Evolutionary conservation across 2,329 filamentous ascomycete genomes (phyloP).

Genomic region (Geosmithia flava): DNA sequence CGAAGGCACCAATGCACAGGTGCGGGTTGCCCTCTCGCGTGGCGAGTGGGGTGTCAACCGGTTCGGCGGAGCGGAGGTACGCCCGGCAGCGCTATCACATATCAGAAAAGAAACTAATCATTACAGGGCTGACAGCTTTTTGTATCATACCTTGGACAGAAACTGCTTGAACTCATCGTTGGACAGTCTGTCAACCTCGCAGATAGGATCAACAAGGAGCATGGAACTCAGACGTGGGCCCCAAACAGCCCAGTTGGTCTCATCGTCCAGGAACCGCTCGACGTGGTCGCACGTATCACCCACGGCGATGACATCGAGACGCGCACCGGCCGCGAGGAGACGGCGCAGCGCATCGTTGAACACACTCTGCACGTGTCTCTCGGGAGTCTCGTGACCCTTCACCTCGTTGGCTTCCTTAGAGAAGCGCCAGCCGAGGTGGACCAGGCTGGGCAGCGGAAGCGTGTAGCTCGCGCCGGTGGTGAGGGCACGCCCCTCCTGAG

Average conservation of each 20-base stretch:
- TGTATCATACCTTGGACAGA: slow-evolving; percentile 31
- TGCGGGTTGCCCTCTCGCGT: slow-evolving; percentile 35
- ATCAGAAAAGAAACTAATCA: not conserved
- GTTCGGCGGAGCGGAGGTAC: slow-evolving; percentile 42
- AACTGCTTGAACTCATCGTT: slow-evolving; percentile 34
- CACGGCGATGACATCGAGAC: slow-evolving; percentile 59
- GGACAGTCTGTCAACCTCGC: slow-evolving; percentile 22
- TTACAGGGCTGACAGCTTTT: not conserved
- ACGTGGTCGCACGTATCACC: slow-evolving; percentile 51
- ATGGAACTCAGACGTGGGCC: slow-evolving; percentile 31
- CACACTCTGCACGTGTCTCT: slow-evolving; percentile 53
- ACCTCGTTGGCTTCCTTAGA: slow-evolving; percentile 47
- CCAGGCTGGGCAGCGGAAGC: slow-evolving; percentile 49
- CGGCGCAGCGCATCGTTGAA: slow-evolving; percentile 50
- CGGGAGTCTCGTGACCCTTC: slow-evolving; percentile 39
- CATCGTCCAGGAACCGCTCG: slow-evolving; percentile 42
- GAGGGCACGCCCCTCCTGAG: slow-evolving; percentile 46
- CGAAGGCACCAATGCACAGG: slow-evolving; percentile 30
- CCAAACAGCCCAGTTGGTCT: slow-evolving; percentile 36
- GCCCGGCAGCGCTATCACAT: slow-evolving; percentile 40
- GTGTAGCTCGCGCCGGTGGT: slow-evolving; percentile 43
- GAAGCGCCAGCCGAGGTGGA: slow-evolving; percentile 41
- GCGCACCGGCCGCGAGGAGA: slow-evolving; percentile 33
- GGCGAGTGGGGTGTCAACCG: slow-evolving; percentile 38
- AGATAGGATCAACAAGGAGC: slow-evolving; percentile 35